Evolutionary conservation across 2,329 filamentous ascomycete species (phyloP).

Genomic region (Tolypocladium tundrense): DNA sequence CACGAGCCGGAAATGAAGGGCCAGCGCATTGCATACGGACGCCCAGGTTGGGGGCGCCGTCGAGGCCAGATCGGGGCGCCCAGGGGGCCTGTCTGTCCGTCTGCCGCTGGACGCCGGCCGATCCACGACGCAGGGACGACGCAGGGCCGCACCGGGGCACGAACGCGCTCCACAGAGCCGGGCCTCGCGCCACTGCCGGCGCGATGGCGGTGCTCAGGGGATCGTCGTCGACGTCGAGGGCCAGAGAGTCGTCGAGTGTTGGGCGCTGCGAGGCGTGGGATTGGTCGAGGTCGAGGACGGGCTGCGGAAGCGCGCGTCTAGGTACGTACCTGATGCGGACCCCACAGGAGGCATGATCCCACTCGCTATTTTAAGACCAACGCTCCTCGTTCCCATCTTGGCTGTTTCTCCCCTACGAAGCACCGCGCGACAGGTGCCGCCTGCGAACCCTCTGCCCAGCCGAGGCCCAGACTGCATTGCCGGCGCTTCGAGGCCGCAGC

Average conservation of each 20-base stretch:
- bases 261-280: neutral
- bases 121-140: too few relatives aligned
- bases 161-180: too few relatives aligned
- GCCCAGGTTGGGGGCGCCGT: neutral
- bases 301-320: slow-evolving; percentile 8
- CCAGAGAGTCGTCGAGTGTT: neutral
- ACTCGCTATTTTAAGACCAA: too few relatives aligned
- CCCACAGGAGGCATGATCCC: neutral
- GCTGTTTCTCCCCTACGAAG: too few relatives aligned
- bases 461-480: neutral
- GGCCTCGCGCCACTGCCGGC: neutral
- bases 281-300: neutral
- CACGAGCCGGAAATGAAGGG: neutral
- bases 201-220: neutral
- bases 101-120: too few relatives aligned
- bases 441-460: too few relatives aligned
- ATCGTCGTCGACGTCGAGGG: neutral
- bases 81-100: neutral
- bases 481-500: neutral
- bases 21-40: neutral
- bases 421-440: too few relatives aligned
- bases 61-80: neutral
- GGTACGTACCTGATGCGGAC: neutral
- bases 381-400: too few relatives aligned
- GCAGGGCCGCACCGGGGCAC: neutral